phyloP scores from a whole-genome alignment of 2,329 filamentous ascomycete species.

The Aureobasidium sp. region DNA sequence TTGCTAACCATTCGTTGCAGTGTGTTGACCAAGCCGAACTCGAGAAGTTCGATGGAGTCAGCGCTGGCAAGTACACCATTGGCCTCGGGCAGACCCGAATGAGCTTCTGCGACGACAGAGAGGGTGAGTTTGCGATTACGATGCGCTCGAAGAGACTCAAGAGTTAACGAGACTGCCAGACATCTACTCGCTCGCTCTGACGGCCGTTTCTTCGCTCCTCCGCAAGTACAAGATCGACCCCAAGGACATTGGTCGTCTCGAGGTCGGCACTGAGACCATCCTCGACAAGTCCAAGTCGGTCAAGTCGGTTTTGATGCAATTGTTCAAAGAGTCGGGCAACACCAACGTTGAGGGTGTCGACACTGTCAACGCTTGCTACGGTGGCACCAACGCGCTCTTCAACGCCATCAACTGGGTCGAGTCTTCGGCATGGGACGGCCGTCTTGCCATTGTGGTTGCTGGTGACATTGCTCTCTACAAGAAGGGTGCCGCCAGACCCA shows the following conservation, averaged over 20 bases:
- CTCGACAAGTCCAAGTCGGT: slow-evolving; percentile 51
- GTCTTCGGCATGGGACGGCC: slow-evolving; percentile 48
- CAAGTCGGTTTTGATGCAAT: slow-evolving; percentile 49
- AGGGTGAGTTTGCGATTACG: slow-evolving; percentile 32
- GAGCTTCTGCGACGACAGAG: slow-evolving; percentile 50
- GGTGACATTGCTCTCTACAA: slow-evolving; percentile 50
- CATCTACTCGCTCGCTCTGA: slow-evolving; percentile 49
- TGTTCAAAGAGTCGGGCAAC: slow-evolving; percentile 46
- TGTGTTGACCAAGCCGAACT: slow-evolving; percentile 49
- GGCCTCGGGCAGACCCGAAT: slow-evolving; percentile 50
- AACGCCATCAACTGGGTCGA: slow-evolving; percentile 50
- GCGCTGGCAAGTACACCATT: slow-evolving; percentile 47
- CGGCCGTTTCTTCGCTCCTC: slow-evolving; percentile 45
- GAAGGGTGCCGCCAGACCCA: slow-evolving; percentile 47
- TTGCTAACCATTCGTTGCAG: slow-evolving; percentile 28
- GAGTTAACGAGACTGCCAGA: slow-evolving; percentile 30
- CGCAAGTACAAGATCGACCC: slow-evolving; percentile 48
- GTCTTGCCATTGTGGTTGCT: slow-evolving; percentile 46
- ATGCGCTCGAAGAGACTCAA: not conserved
- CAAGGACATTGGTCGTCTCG: slow-evolving; percentile 44
- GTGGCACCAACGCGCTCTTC: slow-evolving; percentile 49
- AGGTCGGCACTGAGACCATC: slow-evolving; percentile 49
- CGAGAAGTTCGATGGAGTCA: slow-evolving; percentile 50
- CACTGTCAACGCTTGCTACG: slow-evolving; percentile 49
- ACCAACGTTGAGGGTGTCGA: slow-evolving; percentile 49